Evolutionary conservation across 192 early-diverging fungal species (phyloP), one percentile per base, ranked within the genome.

Genomic region (Kickxella alabastrina): DNA sequence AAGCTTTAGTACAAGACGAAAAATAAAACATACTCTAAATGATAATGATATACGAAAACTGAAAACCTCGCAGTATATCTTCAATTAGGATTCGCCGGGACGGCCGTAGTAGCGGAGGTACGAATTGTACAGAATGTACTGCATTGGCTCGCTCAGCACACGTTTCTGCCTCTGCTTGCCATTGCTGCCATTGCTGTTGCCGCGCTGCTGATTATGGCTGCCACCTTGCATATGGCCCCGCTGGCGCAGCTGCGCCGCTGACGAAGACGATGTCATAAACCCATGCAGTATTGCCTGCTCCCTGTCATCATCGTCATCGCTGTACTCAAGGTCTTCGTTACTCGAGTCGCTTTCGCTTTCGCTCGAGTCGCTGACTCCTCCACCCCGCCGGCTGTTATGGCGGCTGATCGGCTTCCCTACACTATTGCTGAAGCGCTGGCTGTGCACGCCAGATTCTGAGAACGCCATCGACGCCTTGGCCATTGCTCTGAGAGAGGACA

Each of bases 81-180:
- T n/a, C n/a, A n/a, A n/a, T n/a, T n/a, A n/a, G n/a, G n/a, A n/a
- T n/a, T n/a, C n/a, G 18, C 53, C 44, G 6, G 62, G 68, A 10
- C 52, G 54, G n/a, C 69, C 69, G 38, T 73, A 73, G 69, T 73
- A 73, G 17, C 69, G 57, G 18, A 73, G 44, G 31, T 73, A 73
- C 26, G 69, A 73, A 37, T 73, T 73, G 45, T 73, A 73, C 49
- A 73, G 23, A 6, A 73, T 73, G 24, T 73, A 73, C 54, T 73
- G 69, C 69, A 73, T 73, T 1, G 69, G 69, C 45, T 73, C 69
- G 37, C 62, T 65, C 8, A 73, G 57, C 39, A 73, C 62, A 10
- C 69, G 62, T 21, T 65, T 73, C 23, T 53, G 56, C 19, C 45
- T 47, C 18, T 49, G 65, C 25, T 69, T 69, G 14, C 44, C 44